Evolutionary conservation across 2,329 filamentous ascomycete genomes (phyloP).

Genomic region (Trichoderma pleuroti): DNA sequence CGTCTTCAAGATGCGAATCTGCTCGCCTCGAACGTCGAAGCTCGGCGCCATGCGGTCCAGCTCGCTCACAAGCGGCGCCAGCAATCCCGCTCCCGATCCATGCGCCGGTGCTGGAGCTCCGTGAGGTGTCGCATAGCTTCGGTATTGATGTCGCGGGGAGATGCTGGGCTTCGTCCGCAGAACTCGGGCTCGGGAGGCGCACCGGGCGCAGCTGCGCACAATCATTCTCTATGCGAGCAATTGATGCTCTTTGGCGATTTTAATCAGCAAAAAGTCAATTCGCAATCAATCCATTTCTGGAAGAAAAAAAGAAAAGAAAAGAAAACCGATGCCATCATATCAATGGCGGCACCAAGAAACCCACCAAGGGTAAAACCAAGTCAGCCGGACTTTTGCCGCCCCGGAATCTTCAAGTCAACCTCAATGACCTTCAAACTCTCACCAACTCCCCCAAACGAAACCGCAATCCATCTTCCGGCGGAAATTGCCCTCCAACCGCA

Average conservation of each 20-base stretch:
- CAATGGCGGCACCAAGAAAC: neutral
- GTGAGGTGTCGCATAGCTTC: conserved; percentile 40
- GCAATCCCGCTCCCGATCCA: conserved; percentile 34
- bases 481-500: conserved; percentile 34
- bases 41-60: conserved; percentile 87
- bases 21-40: conserved; percentile 77
- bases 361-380: neutral
- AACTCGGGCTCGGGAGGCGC: conserved; percentile 27
- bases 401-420: neutral
- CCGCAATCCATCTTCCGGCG: conserved; percentile 15
- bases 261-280: neutral
- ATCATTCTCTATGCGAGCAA: conserved; percentile 30
- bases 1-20: conserved; percentile 74
- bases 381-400: conserved; percentile 33
- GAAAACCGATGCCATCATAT: neutral
- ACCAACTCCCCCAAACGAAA: conserved; percentile 11
- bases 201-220: conserved; percentile 34
- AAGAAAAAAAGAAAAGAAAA: neutral
- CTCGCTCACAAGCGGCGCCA: conserved; percentile 61
- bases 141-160: conserved; percentile 35
- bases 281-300: no score
- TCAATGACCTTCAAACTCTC: neutral
- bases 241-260: neutral
- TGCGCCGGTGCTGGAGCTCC: conserved; percentile 28
- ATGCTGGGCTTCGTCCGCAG: conserved; percentile 29